Evolutionary conservation across 2,329 filamentous ascomycete species (phyloP), one percentile per base, ranked within the genome.

Genomic region (Hypoxylon sp.): DNA sequence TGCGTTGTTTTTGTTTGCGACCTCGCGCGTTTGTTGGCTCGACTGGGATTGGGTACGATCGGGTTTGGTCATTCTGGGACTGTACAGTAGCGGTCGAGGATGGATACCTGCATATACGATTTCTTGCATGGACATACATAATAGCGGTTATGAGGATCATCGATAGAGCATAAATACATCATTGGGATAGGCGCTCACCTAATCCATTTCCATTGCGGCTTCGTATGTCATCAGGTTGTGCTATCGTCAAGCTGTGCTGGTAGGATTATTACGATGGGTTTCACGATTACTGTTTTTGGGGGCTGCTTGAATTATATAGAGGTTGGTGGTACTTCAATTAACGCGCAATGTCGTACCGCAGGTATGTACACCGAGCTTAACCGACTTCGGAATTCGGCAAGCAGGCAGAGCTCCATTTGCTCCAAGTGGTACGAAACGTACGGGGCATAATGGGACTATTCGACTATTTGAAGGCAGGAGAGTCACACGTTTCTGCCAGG

Each of bases 61-160:
- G 54, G 54, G 15, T 8, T 21, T 32, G 24, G 47, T 3, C 19
- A 6, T 15, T 35, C 11, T 15, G 5, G 39, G 29, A 13, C 48
- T 47, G 29, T 37, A 51, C 59, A 21, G 21, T 57, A 19, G 27
- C 47, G 47, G 31, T 19, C 39, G 51, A 15, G 52, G n/a, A 37
- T 4, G 35, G 39, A 52, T 59, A 50, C 48, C 54, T 27, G 54
- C 39, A 53, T 51, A 47, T 54, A 52, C 29, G 27, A 48, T 42
- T 31, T 17, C 13, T 52, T 54, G 17, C 21, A n/a, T 37, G 39
- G 50, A 47, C 37, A 7, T 39, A 24, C 21, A 39, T 31, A 32
- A 51, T 48, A 54, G 42, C 31, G 42, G 13, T 63, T 60, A 60
- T 52, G 55, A 64, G n/a, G 17, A 55, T 55, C 60, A 54, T 57